phyloP scores from a whole-genome alignment of 2,329 filamentous ascomycete species.

The Pseudocercospora fijiensis region DNA sequence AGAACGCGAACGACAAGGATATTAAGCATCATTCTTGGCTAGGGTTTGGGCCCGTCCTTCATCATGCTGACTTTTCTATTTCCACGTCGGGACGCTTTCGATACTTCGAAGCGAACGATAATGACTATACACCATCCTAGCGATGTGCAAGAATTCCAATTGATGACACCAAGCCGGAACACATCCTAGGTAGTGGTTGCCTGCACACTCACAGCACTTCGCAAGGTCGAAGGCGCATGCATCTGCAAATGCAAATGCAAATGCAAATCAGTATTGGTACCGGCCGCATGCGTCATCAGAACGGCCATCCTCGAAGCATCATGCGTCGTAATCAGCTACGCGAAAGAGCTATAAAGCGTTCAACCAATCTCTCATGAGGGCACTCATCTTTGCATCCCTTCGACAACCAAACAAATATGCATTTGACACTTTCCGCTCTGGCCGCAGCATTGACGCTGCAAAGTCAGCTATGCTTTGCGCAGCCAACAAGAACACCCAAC shows the following conservation, averaged over 20 bases:
- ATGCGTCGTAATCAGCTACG: background rate
- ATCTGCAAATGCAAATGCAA: background rate
- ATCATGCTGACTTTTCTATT: background rate
- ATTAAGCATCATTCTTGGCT: background rate
- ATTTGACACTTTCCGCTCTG: background rate
- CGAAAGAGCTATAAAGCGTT: background rate
- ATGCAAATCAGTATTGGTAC: background rate
- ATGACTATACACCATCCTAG: background rate
- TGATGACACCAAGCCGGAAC: background rate
- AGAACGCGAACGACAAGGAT: background rate
- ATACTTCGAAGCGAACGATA: background rate
- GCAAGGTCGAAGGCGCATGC: background rate
- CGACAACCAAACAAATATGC: background rate
- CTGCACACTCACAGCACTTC: background rate
- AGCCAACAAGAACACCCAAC: background rate
- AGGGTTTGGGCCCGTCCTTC: background rate
- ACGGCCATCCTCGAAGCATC: background rate
- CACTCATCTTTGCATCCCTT: background rate
- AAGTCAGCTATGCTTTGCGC: background rate
- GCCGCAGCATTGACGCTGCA: background rate
- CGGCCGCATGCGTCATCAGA: background rate
- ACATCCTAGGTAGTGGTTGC: background rate
- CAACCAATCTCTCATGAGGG: background rate
- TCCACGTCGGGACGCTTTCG: background rate
- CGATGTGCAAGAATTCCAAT: background rate